phyloP scores from a whole-genome alignment of 768 basidiomycete genomes.

The Saitozyma podzolica region DNA sequence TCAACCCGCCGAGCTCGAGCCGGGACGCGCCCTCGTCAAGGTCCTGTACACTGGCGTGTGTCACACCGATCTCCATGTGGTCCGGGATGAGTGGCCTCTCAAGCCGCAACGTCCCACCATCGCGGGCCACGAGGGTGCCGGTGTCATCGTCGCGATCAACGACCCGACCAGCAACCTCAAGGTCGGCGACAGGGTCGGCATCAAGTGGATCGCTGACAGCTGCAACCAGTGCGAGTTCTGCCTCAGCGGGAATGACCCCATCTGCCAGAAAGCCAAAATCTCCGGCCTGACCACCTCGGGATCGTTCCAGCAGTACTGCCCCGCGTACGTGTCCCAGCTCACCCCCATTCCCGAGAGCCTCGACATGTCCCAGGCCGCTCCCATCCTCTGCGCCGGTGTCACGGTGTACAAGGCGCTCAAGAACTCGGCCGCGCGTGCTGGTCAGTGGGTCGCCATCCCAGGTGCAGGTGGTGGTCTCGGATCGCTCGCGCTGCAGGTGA shows the following conservation, averaged over 20 bases:
- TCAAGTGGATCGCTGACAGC: constrained; percentile 62
- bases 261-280: constrained; percentile 19
- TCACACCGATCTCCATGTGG: constrained; percentile 73
- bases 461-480: constrained; percentile 65
- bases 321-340: constrained; percentile 55
- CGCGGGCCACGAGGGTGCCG: constrained; percentile 74
- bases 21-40: constrained; percentile 61
- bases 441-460: constrained; percentile 57
- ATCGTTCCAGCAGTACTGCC: constrained; percentile 50
- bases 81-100: constrained; percentile 59
- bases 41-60: constrained; percentile 79
- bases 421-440: constrained; percentile 63
- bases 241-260: constrained; percentile 59
- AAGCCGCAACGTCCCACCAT: not conserved
- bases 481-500: constrained; percentile 61
- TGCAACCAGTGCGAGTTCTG: constrained; percentile 77
- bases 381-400: constrained; percentile 74
- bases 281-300: not conserved
- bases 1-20: constrained; percentile 41
- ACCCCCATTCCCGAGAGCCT: constrained; percentile 73
- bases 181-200: constrained; percentile 59
- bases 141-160: constrained; percentile 76
- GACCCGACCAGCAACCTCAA: constrained; percentile 38
- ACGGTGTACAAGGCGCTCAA: constrained; percentile 86
- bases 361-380: constrained; percentile 61